These are phyloP conservation scores for Kodamaea kakaduensis DNA, from an alignment of 805 yeast genomes.

Conservation along the genomic window DNA sequence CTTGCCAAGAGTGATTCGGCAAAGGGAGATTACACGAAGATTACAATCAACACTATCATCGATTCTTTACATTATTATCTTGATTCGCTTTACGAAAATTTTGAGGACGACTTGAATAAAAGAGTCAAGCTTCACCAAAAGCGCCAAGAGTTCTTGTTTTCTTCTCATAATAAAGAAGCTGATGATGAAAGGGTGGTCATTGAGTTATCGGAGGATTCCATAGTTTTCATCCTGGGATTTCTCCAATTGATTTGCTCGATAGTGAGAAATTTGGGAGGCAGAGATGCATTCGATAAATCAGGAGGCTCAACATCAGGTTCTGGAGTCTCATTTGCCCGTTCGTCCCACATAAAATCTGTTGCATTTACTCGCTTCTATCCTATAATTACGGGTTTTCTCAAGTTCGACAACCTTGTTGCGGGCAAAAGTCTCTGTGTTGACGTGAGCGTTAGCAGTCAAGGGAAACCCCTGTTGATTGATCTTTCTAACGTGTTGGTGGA, in stretches of 20 bases:
- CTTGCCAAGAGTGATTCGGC: conserved; percentile 28
- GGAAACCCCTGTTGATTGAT: conserved; percentile 16
- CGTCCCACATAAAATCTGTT: conserved; percentile 22
- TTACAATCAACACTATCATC: conserved; percentile 55
- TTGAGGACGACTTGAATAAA: conserved; percentile 30
- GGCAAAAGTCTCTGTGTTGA: conserved; percentile 12
- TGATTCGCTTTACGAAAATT: conserved; percentile 39
- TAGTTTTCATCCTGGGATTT: conserved; percentile 70
- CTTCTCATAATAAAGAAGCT: conserved; percentile 15
- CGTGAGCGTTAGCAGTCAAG: conserved; percentile 9
- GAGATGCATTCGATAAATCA: conserved; percentile 12
- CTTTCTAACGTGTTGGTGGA: conserved; percentile 23
- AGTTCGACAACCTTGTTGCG: conserved; percentile 36
- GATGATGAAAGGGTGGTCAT: conserved; percentile 33
- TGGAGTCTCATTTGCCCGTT: too few relatives aligned
- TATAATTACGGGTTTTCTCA: conserved; percentile 31
- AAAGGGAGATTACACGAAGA: conserved; percentile 38
- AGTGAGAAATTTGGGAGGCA: conserved; percentile 24
- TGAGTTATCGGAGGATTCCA: conserved; percentile 76
- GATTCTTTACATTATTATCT: conserved; percentile 53
- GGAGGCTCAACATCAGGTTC: too few relatives aligned
- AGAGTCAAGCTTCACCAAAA: conserved; percentile 31
- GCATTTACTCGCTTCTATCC: conserved; percentile 34
- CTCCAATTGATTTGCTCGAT: conserved; percentile 53
- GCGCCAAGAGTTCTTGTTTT: conserved; percentile 31